Conservation (phyloP, 2,329 filamentous ascomycete species). For the Fusarium brachygibbosum region DNA sequence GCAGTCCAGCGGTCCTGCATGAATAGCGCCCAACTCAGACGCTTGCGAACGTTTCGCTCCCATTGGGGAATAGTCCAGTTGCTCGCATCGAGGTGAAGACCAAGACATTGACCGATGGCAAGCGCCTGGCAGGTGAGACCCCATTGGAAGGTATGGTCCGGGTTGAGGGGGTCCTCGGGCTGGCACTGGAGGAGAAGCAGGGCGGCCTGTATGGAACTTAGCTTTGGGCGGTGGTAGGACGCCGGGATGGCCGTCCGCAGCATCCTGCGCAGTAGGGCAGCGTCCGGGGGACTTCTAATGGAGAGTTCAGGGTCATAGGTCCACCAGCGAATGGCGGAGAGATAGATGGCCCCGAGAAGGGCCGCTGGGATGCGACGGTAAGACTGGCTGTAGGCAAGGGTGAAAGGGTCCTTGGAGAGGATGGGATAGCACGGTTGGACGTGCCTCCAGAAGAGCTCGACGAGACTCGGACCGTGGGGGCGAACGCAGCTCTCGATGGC, state of each 20-base stretch:
- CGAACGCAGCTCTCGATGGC: slow-evolving; percentile 70
- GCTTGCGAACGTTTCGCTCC: slow-evolving; percentile 69
- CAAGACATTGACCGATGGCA: slow-evolving; percentile 65
- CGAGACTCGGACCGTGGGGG: slow-evolving; percentile 69
- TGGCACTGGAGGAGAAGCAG: slow-evolving; percentile 50
- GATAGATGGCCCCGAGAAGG: slow-evolving; percentile 67
- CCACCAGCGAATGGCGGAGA: slow-evolving; percentile 69
- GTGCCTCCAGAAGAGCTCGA: slow-evolving; percentile 73
- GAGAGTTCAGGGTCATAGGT: slow-evolving; percentile 57
- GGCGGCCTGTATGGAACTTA: slow-evolving; percentile 50
- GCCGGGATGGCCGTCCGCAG: slow-evolving; percentile 46
- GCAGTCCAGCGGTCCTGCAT: slow-evolving; percentile 71
- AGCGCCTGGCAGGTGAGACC: slow-evolving; percentile 62
- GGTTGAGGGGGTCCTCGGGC: slow-evolving; percentile 53
- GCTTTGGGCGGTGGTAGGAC: slow-evolving; percentile 51
- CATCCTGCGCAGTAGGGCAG: slow-evolving; percentile 42
- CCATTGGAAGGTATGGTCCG: slow-evolving; percentile 53
- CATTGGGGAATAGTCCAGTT: slow-evolving; percentile 69
- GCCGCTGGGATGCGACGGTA: slow-evolving; percentile 66
- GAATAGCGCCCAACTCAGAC: slow-evolving; percentile 71
- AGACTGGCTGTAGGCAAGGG: slow-evolving; percentile 65
- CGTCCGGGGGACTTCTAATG: slow-evolving; percentile 48
- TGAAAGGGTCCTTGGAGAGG: slow-evolving; percentile 66
- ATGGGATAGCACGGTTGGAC: slow-evolving; percentile 67
- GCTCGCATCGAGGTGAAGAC: slow-evolving; percentile 68